Evolutionary conservation across 2,329 filamentous ascomycete genomes (phyloP), one percentile per base, ranked within the genome.

Genomic region (Fonsecaea pugnacius): DNA sequence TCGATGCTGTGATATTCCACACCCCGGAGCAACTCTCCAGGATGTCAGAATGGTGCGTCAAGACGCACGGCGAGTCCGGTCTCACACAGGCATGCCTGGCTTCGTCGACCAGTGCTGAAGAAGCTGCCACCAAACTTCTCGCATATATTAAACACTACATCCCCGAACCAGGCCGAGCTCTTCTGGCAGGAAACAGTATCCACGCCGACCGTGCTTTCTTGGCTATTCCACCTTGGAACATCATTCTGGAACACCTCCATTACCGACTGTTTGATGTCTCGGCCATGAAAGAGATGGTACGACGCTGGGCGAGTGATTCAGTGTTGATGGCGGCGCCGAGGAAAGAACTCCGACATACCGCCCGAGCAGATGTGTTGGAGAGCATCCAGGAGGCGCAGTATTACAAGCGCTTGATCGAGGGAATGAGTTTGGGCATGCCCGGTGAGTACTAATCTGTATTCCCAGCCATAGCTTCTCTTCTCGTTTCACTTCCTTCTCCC

Each of bases 201-300:
- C 94, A 99, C 75, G 91, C 90, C 3, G 95, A 99, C 77, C 87
- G 87, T 72, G 86, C 87, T 1, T 99, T 99, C 74, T 81, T 99
- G 65, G 82, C 86, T 4, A 85, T 86, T 67, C 83, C 83, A 62
- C 92, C 93, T 0, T 99, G 94, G 77, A 85, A 82, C 43, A 80
- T 83, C 64, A 87, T 96, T 1, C 78, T 91, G 55, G 85, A 90
- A 62, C 87, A 95, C 77, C 80, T 99, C 70, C 91, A 96, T 77
- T 92, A 99, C 78, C 87, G 95, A 16, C 90, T 99, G 68, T 79
- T 98, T 54, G 95, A 99, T 75, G 92, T 98, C 60, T 97, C 92
- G 77, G 85, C 88, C 53, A 86, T 98, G 73, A 98, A 98, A 79
- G 95, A 99, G 80, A 93, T 91, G 24, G 90, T 89, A 18, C 85